Evolutionary conservation across 768 basidiomycete species (phyloP).

Genomic region (Tylopilus cervinicoccineus): DNA sequence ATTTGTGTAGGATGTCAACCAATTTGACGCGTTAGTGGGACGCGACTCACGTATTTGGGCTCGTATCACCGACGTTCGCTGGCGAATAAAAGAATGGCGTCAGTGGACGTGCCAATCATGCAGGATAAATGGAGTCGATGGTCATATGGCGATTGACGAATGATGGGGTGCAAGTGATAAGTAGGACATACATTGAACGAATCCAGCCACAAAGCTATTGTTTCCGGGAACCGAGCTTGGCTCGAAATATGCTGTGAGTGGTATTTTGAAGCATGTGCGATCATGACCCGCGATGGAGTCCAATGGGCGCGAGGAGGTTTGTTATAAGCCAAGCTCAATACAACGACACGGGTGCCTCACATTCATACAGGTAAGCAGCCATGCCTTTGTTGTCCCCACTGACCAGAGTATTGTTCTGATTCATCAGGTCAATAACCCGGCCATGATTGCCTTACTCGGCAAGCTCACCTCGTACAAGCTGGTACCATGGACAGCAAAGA

Average conservation of each 20-base stretch:
- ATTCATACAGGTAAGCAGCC: constrained; percentile 77
- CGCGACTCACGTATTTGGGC: constrained; percentile 66
- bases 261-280: background rate
- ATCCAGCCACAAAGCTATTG: constrained; percentile 68
- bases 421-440: background rate
- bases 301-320: background rate
- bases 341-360: constrained; percentile 32
- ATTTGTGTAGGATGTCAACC: background rate
- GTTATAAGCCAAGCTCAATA: background rate
- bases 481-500: constrained; percentile 78
- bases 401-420: constrained; percentile 72
- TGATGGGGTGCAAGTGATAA: background rate
- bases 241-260: constrained; percentile 50
- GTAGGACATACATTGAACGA: constrained; percentile 53
- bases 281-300: too few relatives aligned
- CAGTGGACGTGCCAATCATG: background rate
- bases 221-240: constrained; percentile 66
- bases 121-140: background rate
- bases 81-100: background rate
- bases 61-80: constrained; percentile 83
- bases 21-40: background rate
- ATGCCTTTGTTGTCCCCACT: constrained; percentile 84
- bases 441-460: background rate
- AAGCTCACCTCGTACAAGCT: constrained; percentile 63
- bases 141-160: background rate